Base-by-base conservation (phyloP, 2,329 filamentous ascomycete species). In the Neopestalotiopsis rosae region DNA sequence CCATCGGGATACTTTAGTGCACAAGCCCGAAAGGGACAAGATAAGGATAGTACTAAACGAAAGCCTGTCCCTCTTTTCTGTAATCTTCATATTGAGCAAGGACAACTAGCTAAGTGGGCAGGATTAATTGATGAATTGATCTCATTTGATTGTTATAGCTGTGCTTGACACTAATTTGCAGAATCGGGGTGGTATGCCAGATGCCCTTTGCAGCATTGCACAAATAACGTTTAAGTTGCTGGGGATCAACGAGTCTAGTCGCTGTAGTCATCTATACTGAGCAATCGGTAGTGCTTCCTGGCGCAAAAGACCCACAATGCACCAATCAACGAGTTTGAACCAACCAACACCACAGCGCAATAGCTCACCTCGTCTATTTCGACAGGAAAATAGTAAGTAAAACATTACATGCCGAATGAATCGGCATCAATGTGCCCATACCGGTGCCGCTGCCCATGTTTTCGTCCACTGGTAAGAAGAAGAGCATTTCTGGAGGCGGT, bases 401-500 rank as follows among this genome's bases (percentile, higher is more conserved):
- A 28, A 28, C 24, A 28, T 28, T 28, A 28, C 24, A 28, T 28
- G 92, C 92, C 66, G 93, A 93, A 38, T 93, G 95, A 84, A 90
- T 95, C 13, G 93, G 93, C 62, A 92, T 95, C 84, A 96, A 96
- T 75, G 92, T 95, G 10, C 92, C 92, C 24, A 94, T 94, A 75
- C 92, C 89, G 57, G 89, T 91, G 69, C 90, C 90, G 17, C 82
- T 92, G 73, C 90, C 90, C 77, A 91, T 91, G 87, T 92, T 91
- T 81, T 90, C 87, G 67, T 92, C 92, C 79, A 92, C 90, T 45
- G 90, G 90, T 59, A 92, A 92, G 85, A 95, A 98, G 90, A 94
- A 92, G 87, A 94, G 91, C 77, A 87, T 98, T 68, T 96, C 95
- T 0, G 95, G 95, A 67, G 95, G 95, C 65, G 95, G 96, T 70